Percentiles rank a stretch among this genome's conserved stretches.
phyloP scores from a whole-genome alignment of 2,329 filamentous ascomycete species.

The Graphium sp. region DNA sequence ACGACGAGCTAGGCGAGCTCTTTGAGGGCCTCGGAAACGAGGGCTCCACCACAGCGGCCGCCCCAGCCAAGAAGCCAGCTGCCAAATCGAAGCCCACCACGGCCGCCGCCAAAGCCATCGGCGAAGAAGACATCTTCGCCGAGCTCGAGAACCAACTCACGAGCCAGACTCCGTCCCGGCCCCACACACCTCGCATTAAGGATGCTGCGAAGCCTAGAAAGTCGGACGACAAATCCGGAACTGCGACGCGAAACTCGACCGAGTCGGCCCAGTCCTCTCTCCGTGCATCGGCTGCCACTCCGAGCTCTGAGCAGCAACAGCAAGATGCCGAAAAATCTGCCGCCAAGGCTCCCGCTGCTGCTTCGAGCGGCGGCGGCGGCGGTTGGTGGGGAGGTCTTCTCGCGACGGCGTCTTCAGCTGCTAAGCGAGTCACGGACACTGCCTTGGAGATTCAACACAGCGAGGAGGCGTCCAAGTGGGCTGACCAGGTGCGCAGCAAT shows the following conservation, averaged over 20 bases:
- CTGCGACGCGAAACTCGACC: constrained; percentile 47
- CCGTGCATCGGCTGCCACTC: constrained; percentile 56
- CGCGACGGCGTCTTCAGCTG: constrained; percentile 66
- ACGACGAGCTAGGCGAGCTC: constrained; percentile 49
- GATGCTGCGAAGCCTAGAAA: constrained; percentile 28
- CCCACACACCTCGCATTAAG: constrained; percentile 64
- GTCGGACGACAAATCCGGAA: constrained; percentile 42
- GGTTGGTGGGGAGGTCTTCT: constrained; percentile 84
- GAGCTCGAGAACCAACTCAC: constrained; percentile 78
- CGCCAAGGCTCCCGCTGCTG: constrained; percentile 12
- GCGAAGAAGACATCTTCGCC: constrained; percentile 58
- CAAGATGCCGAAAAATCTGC: constrained; percentile 26
- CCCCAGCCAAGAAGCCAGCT: too few species aligned
- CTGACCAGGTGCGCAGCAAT: constrained; percentile 82
- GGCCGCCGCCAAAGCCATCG: constrained; percentile 27
- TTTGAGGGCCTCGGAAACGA: constrained; percentile 45
- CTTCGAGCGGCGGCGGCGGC: too few species aligned
- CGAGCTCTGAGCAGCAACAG: constrained; percentile 44
- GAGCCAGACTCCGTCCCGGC: constrained; percentile 51
- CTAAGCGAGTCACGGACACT: constrained; percentile 83
- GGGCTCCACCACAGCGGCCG: constrained; percentile 20
- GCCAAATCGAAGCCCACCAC: constrained; percentile 27
- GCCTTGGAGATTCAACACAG: constrained; percentile 94
- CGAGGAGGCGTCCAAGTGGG: constrained; percentile 92
- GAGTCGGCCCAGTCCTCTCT: constrained; percentile 54